Conservation (phyloP, 108 stramenopile species). For the Conticribra guillardii region DNA sequence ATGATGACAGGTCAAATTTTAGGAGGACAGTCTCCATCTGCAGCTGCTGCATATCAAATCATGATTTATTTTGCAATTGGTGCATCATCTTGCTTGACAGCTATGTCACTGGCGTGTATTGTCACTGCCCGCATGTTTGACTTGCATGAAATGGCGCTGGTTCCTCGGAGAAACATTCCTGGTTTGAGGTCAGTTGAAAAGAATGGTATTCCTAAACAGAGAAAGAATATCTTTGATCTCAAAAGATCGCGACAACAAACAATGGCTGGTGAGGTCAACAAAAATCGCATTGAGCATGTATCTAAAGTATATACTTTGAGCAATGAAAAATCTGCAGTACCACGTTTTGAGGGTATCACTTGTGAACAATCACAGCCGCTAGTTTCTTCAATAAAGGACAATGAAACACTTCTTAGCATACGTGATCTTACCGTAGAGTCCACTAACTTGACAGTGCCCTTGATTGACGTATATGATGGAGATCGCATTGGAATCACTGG, state of each 20-base stretch:
- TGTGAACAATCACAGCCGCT: too few species aligned
- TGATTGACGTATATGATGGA: conserved; percentile 3
- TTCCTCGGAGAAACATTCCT: conserved; percentile 17
- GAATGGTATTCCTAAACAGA: not conserved
- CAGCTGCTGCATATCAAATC: conserved; percentile 53
- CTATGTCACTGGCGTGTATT: conserved; percentile 23
- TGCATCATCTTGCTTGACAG: conserved; percentile 30
- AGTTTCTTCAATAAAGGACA: not conserved
- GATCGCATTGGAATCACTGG: conserved; percentile 34
- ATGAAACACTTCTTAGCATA: conserved; percentile 15
- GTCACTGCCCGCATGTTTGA: conserved; percentile 26
- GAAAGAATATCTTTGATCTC: too few species aligned
- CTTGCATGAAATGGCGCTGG: conserved; percentile 6
- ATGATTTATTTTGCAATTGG: conserved; percentile 58
- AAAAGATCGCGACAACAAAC: too few species aligned
- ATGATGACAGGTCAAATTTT: conserved; percentile 71
- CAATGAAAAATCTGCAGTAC: not conserved
- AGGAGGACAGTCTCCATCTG: conserved; percentile 45
- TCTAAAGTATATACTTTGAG: too few species aligned
- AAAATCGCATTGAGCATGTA: not conserved
- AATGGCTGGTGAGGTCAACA: conserved; percentile 2
- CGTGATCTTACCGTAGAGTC: conserved; percentile 20
- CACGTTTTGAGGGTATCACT: too few species aligned
- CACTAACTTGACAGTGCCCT: conserved; percentile 21
- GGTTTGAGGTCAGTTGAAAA: not conserved